phyloP scores from a whole-genome alignment of 1,284 basidiomycete species.

The Prillingera fragicola region DNA sequence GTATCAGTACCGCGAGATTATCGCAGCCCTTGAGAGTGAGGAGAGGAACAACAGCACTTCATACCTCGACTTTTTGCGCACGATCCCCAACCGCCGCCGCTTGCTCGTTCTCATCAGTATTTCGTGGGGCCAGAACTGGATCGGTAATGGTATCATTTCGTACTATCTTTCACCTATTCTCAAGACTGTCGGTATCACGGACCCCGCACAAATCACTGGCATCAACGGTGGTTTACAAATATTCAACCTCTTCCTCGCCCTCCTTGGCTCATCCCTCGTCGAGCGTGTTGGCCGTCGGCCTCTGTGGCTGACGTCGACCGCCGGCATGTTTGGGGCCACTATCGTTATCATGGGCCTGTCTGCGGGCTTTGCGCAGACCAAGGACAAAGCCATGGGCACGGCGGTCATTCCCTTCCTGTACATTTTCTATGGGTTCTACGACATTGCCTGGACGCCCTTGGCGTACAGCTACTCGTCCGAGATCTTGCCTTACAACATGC shows the following conservation, averaged over 20 bases:
- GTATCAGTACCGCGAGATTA: slow-evolving; percentile 47
- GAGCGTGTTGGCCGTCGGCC: slow-evolving; percentile 38
- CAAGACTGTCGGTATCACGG: slow-evolving; percentile 61
- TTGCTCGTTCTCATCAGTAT: slow-evolving; percentile 52
- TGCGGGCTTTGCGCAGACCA: slow-evolving; percentile 60
- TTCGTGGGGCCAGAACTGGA: slow-evolving; percentile 63
- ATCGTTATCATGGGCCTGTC: slow-evolving; percentile 5
- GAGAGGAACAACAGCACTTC: slow-evolving; percentile 19
- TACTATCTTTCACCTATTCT: slow-evolving; percentile 68
- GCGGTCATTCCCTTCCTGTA: slow-evolving; percentile 20
- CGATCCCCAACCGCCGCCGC: slow-evolving; percentile 47
- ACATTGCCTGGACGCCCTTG: slow-evolving; percentile 12
- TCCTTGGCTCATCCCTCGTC: slow-evolving; percentile 33
- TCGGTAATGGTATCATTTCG: slow-evolving; percentile 60
- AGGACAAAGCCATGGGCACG: slow-evolving; percentile 28
- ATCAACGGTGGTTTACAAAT: slow-evolving; percentile 61
- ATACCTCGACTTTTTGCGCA: slow-evolving; percentile 33
- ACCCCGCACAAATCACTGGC: slow-evolving; percentile 57
- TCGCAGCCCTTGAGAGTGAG: slow-evolving; percentile 40
- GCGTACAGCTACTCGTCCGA: slow-evolving; percentile 12
- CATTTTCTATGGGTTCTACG: slow-evolving; percentile 12
- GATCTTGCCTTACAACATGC: slow-evolving; percentile 12
- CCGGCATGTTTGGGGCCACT: slow-evolving; percentile 18
- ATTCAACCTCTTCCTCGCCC: slow-evolving; percentile 17
- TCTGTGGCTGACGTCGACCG: slow-evolving; percentile 21